phyloP scores from a whole-genome alignment of 2,329 filamentous ascomycete species.

The Cercospora sesami region DNA sequence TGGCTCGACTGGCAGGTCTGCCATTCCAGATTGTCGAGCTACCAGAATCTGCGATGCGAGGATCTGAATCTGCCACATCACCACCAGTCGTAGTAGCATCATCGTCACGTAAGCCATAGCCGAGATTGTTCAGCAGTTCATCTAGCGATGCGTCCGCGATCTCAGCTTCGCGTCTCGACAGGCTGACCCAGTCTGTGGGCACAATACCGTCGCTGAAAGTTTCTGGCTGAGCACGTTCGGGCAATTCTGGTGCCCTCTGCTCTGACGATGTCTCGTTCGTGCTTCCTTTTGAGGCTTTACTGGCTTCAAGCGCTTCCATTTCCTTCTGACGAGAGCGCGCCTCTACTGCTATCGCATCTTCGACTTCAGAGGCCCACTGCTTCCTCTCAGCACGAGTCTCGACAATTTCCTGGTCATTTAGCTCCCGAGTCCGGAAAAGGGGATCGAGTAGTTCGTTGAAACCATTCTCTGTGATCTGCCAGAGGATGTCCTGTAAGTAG shows the following conservation, averaged over 20 bases:
- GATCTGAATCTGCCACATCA: not conserved
- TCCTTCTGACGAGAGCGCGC: not conserved
- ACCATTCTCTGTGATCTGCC: conserved; percentile 86
- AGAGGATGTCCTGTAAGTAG: conserved; percentile 71
- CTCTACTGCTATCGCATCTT: conserved; percentile 29
- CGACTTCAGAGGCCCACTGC: conserved; percentile 50
- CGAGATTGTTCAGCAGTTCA: conserved; percentile 46
- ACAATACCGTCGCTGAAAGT: conserved; percentile 27
- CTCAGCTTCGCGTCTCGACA: conserved; percentile 35
- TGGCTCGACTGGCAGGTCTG: conserved; percentile 7
- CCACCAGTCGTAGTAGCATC: not conserved
- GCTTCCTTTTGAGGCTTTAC: not conserved
- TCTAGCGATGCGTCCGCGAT: conserved; percentile 45
- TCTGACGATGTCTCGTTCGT: not conserved
- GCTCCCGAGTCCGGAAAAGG: conserved; percentile 79
- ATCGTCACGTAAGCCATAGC: conserved; percentile 39
- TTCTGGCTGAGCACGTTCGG: not conserved
- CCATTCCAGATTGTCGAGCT: conserved; percentile 20
- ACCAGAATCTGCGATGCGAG: conserved; percentile 7
- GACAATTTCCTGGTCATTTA: conserved; percentile 67
- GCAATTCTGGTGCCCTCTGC: conserved; percentile 11
- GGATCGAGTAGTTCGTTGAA: conserved; percentile 90
- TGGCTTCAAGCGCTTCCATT: not conserved
- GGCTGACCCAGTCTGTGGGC: conserved; percentile 34
- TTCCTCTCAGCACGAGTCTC: conserved; percentile 63